Conservation (phyloP, 768 basidiomycete genomes). For the Phaeotremella skinneri region DNA sequence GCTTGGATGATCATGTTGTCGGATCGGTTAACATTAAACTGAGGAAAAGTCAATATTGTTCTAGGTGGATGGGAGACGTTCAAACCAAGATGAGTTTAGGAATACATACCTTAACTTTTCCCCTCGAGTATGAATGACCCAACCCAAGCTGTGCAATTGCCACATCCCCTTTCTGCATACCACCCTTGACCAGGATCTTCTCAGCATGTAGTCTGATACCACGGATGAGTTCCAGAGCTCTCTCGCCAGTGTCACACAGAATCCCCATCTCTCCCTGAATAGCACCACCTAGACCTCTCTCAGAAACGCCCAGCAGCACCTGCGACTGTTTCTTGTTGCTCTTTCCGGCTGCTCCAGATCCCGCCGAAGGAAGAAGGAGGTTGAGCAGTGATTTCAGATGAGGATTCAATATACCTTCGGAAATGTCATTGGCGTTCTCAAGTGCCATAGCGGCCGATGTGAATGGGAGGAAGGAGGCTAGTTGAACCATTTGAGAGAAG, state of each 20-base stretch:
- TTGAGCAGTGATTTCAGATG: slow-evolving; percentile 37
- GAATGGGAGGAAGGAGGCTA: slow-evolving; percentile 90
- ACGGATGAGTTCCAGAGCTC: slow-evolving; percentile 78
- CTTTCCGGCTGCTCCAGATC: slow-evolving; percentile 27
- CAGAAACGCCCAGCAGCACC: slow-evolving; percentile 75
- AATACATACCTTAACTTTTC: slow-evolving; percentile 81
- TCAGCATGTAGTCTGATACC: slow-evolving; percentile 88
- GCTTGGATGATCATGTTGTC: slow-evolving; percentile 99
- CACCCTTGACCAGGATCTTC: slow-evolving; percentile 63
- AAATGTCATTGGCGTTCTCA: slow-evolving; percentile 93
- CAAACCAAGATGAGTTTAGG: not conserved
- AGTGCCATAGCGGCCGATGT: slow-evolving; percentile 88
- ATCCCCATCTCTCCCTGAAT: slow-evolving; percentile 73
- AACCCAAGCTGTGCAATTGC: slow-evolving; percentile 91
- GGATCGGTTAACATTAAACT: slow-evolving; percentile 57
- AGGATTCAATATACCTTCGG: slow-evolving; percentile 67
- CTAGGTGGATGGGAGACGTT: slow-evolving; percentile 54
- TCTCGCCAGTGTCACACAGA: slow-evolving; percentile 76
- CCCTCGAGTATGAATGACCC: slow-evolving; percentile 94
- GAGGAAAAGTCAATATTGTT: not conserved
- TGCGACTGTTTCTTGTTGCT: slow-evolving; percentile 34
- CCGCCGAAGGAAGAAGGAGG: slow-evolving; percentile 36
- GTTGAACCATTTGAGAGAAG: slow-evolving; percentile 86
- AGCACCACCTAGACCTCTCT: slow-evolving; percentile 67
- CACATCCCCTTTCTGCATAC: slow-evolving; percentile 79